These are phyloP conservation scores for Clarkia xantiana DNA, from an alignment of 345 rosid species.

Conservation along the genomic window DNA sequence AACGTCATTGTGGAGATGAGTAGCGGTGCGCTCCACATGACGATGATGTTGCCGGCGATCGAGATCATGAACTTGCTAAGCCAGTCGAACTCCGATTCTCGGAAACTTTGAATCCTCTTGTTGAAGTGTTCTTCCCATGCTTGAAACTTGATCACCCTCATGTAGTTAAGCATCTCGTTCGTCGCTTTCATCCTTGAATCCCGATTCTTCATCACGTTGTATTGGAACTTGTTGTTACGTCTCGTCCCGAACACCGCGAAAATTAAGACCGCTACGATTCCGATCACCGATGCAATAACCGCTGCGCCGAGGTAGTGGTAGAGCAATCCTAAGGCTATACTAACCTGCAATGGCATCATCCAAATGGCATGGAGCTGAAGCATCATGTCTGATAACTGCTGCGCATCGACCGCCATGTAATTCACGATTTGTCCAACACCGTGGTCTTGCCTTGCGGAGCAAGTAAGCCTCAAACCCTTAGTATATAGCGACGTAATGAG, in stretches of 20 bases:
- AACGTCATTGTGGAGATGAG: constrained; percentile 64
- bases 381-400: constrained; percentile 96
- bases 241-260: constrained; percentile 39
- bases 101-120: constrained; percentile 51
- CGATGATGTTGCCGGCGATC: constrained; percentile 44
- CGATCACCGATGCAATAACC: constrained; percentile 37
- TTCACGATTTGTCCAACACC: constrained; percentile 96
- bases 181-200: constrained; percentile 91
- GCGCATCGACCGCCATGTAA: constrained; percentile 97
- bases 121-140: constrained; percentile 95
- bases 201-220: constrained; percentile 54
- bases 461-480: constrained; percentile 60
- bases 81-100: constrained; percentile 70
- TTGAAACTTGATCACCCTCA: constrained; percentile 92
- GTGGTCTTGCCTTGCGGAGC: constrained; percentile 82
- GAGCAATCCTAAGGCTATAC: constrained; percentile 52
- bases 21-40: constrained; percentile 77
- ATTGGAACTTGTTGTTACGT: constrained; percentile 54
- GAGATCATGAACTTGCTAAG: constrained; percentile 74
- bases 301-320: constrained; percentile 53
- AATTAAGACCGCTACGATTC: constrained; percentile 31
- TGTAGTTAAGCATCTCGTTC: constrained; percentile 79
- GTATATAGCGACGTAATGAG: constrained; percentile 70
- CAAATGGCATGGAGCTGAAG: constrained; percentile 78
- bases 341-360: constrained; percentile 74